Evolutionary conservation across 768 basidiomycete genomes (phyloP).

Genomic region (Amylocystis lapponica): DNA sequence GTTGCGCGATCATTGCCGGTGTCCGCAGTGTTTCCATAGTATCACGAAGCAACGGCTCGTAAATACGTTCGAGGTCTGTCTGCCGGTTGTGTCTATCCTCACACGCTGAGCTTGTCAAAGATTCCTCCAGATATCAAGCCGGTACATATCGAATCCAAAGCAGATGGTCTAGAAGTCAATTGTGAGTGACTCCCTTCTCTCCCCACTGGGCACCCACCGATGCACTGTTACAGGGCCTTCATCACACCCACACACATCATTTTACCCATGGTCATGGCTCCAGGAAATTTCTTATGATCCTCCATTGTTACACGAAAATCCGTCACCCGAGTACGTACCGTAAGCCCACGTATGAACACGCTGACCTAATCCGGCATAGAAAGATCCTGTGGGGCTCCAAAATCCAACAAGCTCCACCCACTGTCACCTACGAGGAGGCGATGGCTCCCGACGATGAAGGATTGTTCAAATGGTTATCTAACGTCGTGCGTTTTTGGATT

Average conservation of each 20-base stretch:
- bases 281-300: constrained; percentile 78
- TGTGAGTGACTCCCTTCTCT: constrained; percentile 45
- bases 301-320: constrained; percentile 28
- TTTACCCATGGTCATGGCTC: constrained; percentile 89
- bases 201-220: background rate
- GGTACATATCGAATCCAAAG: constrained; percentile 44
- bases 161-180: constrained; percentile 63
- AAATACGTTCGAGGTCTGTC: constrained; percentile 70
- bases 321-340: constrained; percentile 39
- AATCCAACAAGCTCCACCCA: constrained; percentile 71
- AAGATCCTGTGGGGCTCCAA: constrained; percentile 79
- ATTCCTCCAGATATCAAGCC: constrained; percentile 75
- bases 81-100: background rate
- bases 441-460: constrained; percentile 63
- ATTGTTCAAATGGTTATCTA: constrained; percentile 74
- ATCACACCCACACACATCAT: constrained; percentile 60
- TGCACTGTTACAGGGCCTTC: constrained; percentile 41
- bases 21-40: constrained; percentile 79
- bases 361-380: constrained; percentile 26
- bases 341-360: background rate
- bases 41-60: constrained; percentile 87
- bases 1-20: constrained; percentile 91
- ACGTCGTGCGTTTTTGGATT: constrained; percentile 61
- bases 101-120: constrained; percentile 31
- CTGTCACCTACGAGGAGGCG: constrained; percentile 63